Conservation (phyloP, 495 filamentous ascomycete genomes). For the Penicillium paxilli region DNA sequence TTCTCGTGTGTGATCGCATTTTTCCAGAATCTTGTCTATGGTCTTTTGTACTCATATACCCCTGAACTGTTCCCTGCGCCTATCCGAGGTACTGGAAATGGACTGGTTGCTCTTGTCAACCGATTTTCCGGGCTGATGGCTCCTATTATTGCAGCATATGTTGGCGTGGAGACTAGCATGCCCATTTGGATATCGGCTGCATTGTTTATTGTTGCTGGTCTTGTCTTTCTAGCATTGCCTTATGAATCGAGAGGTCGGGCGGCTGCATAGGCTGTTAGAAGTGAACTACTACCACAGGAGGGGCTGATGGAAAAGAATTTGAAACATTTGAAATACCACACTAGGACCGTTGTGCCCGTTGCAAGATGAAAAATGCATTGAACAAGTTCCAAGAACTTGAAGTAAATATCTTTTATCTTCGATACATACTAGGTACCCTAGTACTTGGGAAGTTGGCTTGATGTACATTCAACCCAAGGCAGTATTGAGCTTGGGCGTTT, state of each 20-base stretch:
- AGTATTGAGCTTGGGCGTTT: too few species aligned
- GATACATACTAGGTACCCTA: too few species aligned
- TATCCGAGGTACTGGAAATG: constrained; percentile 1
- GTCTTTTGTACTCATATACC: neutral
- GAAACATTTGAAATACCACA: too few species aligned
- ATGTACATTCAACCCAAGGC: too few species aligned
- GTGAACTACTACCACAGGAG: neutral
- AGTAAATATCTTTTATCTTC: too few species aligned
- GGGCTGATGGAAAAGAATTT: too few species aligned
- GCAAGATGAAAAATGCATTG: too few species aligned
- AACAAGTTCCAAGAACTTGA: too few species aligned
- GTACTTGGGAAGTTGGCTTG: too few species aligned
- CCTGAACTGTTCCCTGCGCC: constrained; percentile 6
- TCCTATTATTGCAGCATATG: neutral
- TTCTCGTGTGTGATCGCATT: constrained; percentile 5
- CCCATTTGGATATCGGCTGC: neutral
- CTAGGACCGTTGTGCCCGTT: too few species aligned
- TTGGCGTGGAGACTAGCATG: constrained; percentile 1
- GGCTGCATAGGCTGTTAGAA: neutral
- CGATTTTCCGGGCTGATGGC: neutral
- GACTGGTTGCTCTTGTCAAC: neutral
- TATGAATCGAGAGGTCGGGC: neutral
- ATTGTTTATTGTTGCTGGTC: neutral
- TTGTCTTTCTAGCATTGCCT: neutral
- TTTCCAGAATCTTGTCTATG: neutral